phyloP scores from a whole-genome alignment of 208 protist genomes.

The Trypanosoma boissoni region DNA sequence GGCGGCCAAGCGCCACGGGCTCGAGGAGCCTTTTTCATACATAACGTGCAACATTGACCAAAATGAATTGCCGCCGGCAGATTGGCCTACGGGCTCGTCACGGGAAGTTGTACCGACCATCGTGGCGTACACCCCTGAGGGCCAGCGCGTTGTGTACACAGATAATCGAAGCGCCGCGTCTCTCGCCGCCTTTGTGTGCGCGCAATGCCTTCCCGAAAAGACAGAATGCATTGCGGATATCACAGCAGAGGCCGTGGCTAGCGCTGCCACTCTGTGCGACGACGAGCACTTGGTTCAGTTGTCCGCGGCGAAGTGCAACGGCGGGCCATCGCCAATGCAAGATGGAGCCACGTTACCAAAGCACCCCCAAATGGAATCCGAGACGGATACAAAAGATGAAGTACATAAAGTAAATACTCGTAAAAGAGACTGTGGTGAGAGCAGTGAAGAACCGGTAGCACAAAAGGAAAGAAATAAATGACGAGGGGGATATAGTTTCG shows the following conservation, averaged over 20 bases:
- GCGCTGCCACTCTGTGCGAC: conserved; percentile 9
- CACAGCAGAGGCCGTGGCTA: not conserved
- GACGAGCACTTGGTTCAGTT: conserved; percentile 4
- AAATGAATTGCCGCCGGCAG: conserved; percentile 43
- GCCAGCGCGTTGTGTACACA: conserved; percentile 19
- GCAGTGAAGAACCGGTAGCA: no score
- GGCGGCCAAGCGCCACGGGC: conserved; percentile 20
- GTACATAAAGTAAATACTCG: no score
- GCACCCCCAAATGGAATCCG: no score
- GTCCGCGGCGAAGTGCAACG: no score
- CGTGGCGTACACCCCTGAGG: conserved; percentile 29
- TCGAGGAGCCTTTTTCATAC: conserved; percentile 28
- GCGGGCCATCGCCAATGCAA: no score
- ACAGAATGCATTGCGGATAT: conserved; percentile 10
- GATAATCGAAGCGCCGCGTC: conserved; percentile 15
- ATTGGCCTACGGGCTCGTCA: conserved; percentile 47
- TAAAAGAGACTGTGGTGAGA: no score
- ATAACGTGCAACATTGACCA: conserved; percentile 64
- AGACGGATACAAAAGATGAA: no score
- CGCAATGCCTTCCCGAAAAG: conserved; percentile 21
- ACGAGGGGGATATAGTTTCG: no score
- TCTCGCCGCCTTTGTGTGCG: conserved; percentile 28
- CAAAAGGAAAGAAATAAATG: no score
- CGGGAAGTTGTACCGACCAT: conserved; percentile 43
- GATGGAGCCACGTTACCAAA: no score